Base-by-base conservation (phyloP, 208 protist species). In the Leishmania amazonensis region DNA sequence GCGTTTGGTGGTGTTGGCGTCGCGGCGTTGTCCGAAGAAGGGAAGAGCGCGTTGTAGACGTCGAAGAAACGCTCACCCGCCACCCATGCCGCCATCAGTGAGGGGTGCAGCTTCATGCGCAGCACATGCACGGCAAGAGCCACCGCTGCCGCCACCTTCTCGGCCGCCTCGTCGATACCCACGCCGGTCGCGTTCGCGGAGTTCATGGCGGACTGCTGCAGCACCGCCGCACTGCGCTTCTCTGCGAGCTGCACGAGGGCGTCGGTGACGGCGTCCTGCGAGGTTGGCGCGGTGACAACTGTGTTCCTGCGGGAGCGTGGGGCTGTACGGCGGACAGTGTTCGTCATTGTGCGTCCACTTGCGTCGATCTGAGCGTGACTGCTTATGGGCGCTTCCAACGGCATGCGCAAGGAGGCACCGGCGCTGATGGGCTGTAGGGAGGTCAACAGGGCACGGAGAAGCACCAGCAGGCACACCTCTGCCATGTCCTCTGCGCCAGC, bases 121-220 rank as follows among this genome's bases (percentile, higher is more conserved):
- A 85, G 73, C 53, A 85, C n/a, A 24, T 85, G 78, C 53, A 85
- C 73, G 3, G 83, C 83, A 40, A 85, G 67, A 13, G 83, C 83
- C 17, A 65, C 68, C 28, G 73, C 83, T 2, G 76, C 54, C 31
- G 75, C 76, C 54, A 11, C 51, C 67, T 19, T 38, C n/a, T 54
- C 73, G 49, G 73, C 64, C 53, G 28, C 53, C 76, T 72, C 38
- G 40, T 74, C 70, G 13, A 74, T 11, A 13, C 47, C 24, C 3
- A 7, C 15, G 9, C 40, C n/a, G n/a, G 42, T 17, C 8, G 21
- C 45, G 70, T n/a, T 74, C 28, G 42, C 7, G 9, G 13, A 76
- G 49, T n/a, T 2, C 11, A 65, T 24, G 24, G 15, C 51, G 71
- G 60, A 47, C 38, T 64, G 76, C 28, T 76, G 72, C 11, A 85